Percentiles rank a stretch among this genome's conserved stretches.
These are phyloP conservation scores for Pelagomonas calceolata DNA, from an alignment of 108 stramenopile genomes.

Conservation along the genomic window DNA sequence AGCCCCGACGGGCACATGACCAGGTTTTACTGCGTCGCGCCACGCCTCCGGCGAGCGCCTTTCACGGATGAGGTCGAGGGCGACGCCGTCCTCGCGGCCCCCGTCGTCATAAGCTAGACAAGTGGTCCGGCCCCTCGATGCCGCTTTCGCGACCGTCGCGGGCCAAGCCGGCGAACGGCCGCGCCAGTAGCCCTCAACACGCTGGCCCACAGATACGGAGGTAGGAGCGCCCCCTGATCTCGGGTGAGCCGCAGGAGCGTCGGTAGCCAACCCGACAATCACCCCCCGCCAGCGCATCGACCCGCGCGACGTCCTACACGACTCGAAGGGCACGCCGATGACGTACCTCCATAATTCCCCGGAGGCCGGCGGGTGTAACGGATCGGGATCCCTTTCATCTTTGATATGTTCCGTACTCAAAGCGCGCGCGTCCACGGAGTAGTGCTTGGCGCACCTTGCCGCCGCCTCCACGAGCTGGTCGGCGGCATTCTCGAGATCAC, in stretches of 20 bases:
- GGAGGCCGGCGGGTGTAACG: too few relatives aligned
- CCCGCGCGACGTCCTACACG: background rate
- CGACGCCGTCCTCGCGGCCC: background rate
- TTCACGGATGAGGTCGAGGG: background rate
- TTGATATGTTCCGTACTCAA: too few relatives aligned
- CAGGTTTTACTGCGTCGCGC: background rate
- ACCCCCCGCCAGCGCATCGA: too few relatives aligned
- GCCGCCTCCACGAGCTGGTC: background rate
- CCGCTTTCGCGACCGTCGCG: background rate
- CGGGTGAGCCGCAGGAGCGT: too few relatives aligned
- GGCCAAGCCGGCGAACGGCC: background rate
- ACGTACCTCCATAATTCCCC: background rate
- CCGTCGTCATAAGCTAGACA: background rate
- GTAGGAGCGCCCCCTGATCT: too few relatives aligned
- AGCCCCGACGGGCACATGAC: background rate
- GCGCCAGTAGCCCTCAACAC: background rate
- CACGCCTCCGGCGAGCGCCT: background rate
- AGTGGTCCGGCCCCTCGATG: background rate
- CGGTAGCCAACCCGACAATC: too few relatives aligned
- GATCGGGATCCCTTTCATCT: too few relatives aligned
- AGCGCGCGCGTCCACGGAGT: background rate
- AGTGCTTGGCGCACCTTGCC: background rate
- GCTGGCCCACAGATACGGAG: too few relatives aligned
- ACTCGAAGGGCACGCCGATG: conserved; percentile 1
- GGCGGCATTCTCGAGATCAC: background rate